Percentiles rank a stretch among this genome's conserved stretches.
phyloP scores from a whole-genome alignment of 768 basidiomycete species.

The Gloeostereum incarnatum region DNA sequence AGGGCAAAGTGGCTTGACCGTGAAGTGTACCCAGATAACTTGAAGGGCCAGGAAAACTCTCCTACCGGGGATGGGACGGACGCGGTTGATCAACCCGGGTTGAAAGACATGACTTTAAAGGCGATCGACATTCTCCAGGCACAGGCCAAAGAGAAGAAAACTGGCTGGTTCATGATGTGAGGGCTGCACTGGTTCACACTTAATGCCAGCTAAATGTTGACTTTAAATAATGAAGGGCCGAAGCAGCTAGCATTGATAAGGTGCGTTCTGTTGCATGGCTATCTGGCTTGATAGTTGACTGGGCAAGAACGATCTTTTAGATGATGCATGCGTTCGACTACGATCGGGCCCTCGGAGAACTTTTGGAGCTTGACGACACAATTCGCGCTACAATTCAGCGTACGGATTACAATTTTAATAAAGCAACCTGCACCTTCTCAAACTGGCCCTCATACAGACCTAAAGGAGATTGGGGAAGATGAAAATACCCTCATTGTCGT shows the following conservation, averaged over 20 bases:
- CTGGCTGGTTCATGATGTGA: slow-evolving; percentile 43
- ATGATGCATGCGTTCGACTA: slow-evolving; percentile 41
- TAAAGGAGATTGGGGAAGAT: slow-evolving; percentile 31
- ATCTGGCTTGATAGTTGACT: too few species aligned
- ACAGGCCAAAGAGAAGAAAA: slow-evolving; percentile 21
- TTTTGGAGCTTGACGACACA: slow-evolving; percentile 35
- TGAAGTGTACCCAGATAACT: slow-evolving; percentile 26
- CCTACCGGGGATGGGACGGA: slow-evolving; percentile 32
- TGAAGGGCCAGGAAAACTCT: slow-evolving; percentile 24
- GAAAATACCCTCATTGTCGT: slow-evolving; percentile 35
- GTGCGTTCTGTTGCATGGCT: slow-evolving; percentile 7
- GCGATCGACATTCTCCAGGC: slow-evolving; percentile 34
- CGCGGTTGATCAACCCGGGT: slow-evolving; percentile 32
- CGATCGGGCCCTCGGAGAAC: slow-evolving; percentile 34
- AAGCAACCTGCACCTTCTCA: too few species aligned
- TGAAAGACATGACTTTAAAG: slow-evolving; percentile 39
- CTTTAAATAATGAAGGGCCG: too few species aligned
- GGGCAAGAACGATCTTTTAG: too few species aligned
- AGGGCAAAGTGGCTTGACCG: slow-evolving; percentile 38
- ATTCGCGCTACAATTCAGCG: slow-evolving; percentile 30
- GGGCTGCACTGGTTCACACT: too few species aligned
- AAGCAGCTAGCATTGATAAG: slow-evolving; percentile 37
- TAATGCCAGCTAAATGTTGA: too few species aligned
- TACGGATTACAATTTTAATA: slow-evolving; percentile 10
- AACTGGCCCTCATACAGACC: slow-evolving; percentile 16